Conservation (phyloP, 2,329 filamentous ascomycete species). For the Alternaria rosae region DNA sequence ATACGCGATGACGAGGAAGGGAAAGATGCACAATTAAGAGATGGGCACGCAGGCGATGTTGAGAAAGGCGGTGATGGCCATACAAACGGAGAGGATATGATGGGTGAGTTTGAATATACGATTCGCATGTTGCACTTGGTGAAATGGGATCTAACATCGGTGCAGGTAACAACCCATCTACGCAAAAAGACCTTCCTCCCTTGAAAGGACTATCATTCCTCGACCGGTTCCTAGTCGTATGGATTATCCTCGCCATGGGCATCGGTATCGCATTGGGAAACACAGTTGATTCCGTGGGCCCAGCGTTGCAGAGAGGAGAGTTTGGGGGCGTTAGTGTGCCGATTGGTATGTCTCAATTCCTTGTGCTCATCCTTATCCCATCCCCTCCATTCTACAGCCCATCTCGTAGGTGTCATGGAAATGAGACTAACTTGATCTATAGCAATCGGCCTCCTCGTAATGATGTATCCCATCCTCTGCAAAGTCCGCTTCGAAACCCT, state of each 20-base stretch:
- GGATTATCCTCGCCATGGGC: slow-evolving; percentile 82
- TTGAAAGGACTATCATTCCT: slow-evolving; percentile 54
- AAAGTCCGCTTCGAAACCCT: slow-evolving; percentile 82
- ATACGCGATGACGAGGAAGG: slow-evolving; percentile 6
- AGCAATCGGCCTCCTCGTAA: slow-evolving; percentile 82
- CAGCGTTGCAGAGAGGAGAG: slow-evolving; percentile 71
- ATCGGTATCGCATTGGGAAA: slow-evolving; percentile 79
- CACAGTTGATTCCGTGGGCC: slow-evolving; percentile 69
- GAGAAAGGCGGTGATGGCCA: slow-evolving; percentile 12
- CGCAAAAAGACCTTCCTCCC: slow-evolving; percentile 25
- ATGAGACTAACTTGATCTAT: not conserved
- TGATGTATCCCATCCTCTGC: slow-evolving; percentile 95
- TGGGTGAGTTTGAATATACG: not conserved
- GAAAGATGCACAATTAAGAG: not conserved
- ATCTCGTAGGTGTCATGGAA: not conserved
- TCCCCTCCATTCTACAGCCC: not conserved
- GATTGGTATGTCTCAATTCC: slow-evolving; percentile 59
- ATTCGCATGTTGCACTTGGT: no score
- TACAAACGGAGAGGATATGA: not conserved
- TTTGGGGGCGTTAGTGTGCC: slow-evolving; percentile 76
- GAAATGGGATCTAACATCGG: no score
- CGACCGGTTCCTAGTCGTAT: slow-evolving; percentile 56
- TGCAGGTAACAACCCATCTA: not conserved
- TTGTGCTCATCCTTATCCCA: not conserved
- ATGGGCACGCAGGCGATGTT: slow-evolving; percentile 10